Percentiles rank a stretch among this genome's conserved stretches.
phyloP scores from a whole-genome alignment of 2,329 filamentous ascomycete species.

The Colletotrichum siamense region DNA sequence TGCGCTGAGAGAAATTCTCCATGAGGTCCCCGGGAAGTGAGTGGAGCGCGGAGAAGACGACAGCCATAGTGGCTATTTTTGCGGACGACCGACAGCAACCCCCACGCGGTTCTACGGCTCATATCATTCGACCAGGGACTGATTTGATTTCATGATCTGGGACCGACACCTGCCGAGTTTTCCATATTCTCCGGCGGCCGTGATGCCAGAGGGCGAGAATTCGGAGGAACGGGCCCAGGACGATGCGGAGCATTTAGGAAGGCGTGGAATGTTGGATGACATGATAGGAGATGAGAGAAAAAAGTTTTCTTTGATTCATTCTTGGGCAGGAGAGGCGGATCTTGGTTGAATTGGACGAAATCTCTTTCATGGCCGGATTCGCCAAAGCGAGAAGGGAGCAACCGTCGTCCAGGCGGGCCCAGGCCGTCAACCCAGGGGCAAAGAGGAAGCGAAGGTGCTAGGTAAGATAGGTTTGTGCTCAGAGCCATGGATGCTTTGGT shows the following conservation, averaged over 20 bases:
- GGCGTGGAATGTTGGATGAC: neutral
- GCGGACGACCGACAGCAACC: slow-evolving; percentile 1
- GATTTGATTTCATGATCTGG: neutral
- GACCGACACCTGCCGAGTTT: neutral
- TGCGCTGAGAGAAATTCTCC: neutral
- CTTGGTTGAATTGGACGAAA: neutral
- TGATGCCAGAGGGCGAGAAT: neutral
- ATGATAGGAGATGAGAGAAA: neutral
- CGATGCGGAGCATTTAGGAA: slow-evolving; percentile 3
- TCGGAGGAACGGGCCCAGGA: neutral
- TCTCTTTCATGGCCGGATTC: neutral
- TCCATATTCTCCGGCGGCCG: neutral
- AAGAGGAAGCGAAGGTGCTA: neutral
- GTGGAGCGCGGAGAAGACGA: slow-evolving; percentile 14
- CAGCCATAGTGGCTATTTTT: slow-evolving; percentile 8
- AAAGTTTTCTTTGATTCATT: neutral
- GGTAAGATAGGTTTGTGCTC: neutral
- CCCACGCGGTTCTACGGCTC: slow-evolving; percentile 14
- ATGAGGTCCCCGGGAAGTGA: neutral
- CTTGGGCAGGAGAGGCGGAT: neutral
- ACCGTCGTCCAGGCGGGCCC: neutral
- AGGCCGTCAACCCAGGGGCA: neutral
- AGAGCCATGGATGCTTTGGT: neutral
- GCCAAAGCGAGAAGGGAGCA: neutral
- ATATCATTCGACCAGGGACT: slow-evolving; percentile 9